These are phyloP conservation scores for Triticum dicoccoides DNA, from an alignment of 176 grass and related monocot genomes.

Conservation along the genomic window DNA sequence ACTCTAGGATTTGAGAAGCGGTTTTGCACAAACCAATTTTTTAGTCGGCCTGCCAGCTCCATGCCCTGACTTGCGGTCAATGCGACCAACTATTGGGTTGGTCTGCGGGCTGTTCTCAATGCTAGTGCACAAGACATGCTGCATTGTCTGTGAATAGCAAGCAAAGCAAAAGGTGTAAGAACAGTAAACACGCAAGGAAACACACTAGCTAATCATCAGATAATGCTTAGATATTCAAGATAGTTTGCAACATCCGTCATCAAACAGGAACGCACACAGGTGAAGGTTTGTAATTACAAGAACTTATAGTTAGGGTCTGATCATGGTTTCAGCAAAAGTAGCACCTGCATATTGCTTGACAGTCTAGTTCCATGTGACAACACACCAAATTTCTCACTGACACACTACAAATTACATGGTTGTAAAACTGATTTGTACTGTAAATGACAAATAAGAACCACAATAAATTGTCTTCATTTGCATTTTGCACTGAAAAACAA, in stretches of 20 bases:
- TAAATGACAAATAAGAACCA: neutral
- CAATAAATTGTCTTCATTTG: neutral
- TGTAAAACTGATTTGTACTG: neutral
- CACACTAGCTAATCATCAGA: neutral
- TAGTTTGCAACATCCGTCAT: neutral
- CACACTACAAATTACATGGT: neutral
- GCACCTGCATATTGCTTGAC: neutral
- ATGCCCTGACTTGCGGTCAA: conserved; percentile 86
- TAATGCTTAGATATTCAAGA: neutral
- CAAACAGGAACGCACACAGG: neutral
- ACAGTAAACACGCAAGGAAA: neutral
- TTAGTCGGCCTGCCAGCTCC: conserved; percentile 88
- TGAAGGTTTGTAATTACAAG: neutral
- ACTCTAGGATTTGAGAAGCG: neutral
- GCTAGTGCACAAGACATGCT: conserved; percentile 65
- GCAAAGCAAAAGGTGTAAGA: conserved; percentile 20
- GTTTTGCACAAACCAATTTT: conserved; percentile 57
- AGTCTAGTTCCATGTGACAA: neutral
- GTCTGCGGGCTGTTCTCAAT: conserved; percentile 44
- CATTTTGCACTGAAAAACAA: neutral
- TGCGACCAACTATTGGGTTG: conserved; percentile 88
- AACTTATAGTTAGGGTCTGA: neutral
- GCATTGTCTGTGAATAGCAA: conserved; percentile 63
- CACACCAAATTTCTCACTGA: neutral
- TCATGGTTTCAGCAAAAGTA: conserved; percentile 1